Evolutionary conservation across 495 filamentous ascomycete genomes (phyloP).

Genomic region (Cercophora newfieldiana): DNA sequence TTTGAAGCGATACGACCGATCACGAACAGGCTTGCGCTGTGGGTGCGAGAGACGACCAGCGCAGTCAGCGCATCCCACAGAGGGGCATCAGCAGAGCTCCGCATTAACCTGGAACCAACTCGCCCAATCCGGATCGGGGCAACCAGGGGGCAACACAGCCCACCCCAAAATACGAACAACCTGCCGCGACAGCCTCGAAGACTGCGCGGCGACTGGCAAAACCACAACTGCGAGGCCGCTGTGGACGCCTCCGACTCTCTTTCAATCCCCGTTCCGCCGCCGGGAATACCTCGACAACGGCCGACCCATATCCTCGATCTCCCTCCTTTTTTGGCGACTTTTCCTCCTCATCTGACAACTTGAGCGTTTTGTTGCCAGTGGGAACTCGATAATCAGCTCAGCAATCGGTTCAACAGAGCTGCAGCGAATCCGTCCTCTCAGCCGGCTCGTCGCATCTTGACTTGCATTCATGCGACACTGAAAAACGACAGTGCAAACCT

Average conservation of each 20-base stretch:
- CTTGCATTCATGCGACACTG: neutral
- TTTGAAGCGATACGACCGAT: neutral
- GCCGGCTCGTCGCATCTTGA: neutral
- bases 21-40: neutral
- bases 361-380: neutral
- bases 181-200: neutral
- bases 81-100: slow-evolving; percentile 11
- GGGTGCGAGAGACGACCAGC: neutral
- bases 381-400: neutral
- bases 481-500: neutral
- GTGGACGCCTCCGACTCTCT: neutral
- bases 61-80: neutral
- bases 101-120: slow-evolving; percentile 17
- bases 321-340: neutral
- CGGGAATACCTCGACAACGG: neutral
- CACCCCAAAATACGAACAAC: slow-evolving; percentile 20
- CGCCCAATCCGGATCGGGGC: slow-evolving; percentile 19
- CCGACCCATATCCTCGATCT: neutral
- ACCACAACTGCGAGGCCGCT: neutral
- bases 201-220: neutral
- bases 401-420: neutral
- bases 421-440: neutral
- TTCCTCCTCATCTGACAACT: neutral
- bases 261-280: neutral
- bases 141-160: slow-evolving; percentile 25